A percentile compares a stretch with the other conserved stretches of the same genome.
Evolutionary conservation across 345 rosid genomes (phyloP).

Genomic region (Gossypium stocksii): DNA sequence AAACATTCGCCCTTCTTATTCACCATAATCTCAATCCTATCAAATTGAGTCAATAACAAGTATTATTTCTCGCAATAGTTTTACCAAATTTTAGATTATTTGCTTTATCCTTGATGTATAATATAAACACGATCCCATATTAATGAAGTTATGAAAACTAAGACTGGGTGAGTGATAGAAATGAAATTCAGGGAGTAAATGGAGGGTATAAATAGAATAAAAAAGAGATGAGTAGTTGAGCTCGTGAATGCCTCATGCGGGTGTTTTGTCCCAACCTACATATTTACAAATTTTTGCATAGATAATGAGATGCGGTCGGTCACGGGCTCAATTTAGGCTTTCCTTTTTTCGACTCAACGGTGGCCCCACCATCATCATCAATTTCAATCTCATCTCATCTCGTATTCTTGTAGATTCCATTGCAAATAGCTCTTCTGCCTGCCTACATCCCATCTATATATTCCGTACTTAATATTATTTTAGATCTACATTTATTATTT

Average conservation of each 20-base stretch:
- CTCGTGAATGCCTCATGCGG: constrained; percentile 20
- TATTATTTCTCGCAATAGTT: too few species aligned
- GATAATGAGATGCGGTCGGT: constrained; percentile 32
- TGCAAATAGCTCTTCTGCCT: too few species aligned
- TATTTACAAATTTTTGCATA: neutral
- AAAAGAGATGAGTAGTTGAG: neutral
- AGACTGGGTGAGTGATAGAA: neutral
- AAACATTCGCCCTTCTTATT: neutral
- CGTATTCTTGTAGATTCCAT: neutral
- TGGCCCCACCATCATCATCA: constrained; percentile 2
- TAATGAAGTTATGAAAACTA: neutral
- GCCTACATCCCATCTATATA: too few species aligned
- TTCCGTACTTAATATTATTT: too few species aligned
- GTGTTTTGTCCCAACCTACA: neutral
- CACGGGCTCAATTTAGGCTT: constrained; percentile 33
- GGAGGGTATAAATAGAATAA: constrained; percentile 9
- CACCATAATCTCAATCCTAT: neutral
- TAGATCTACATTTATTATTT: too few species aligned
- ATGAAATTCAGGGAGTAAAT: neutral
- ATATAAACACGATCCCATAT: too few species aligned
- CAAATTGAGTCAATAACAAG: neutral
- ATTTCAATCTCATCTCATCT: too few species aligned
- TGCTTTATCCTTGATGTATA: too few species aligned
- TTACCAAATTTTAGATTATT: too few species aligned
- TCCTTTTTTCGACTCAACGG: neutral